Conservation (phyloP, 1,139 yeast genomes). For the Suhomyces wounanorum region DNA sequence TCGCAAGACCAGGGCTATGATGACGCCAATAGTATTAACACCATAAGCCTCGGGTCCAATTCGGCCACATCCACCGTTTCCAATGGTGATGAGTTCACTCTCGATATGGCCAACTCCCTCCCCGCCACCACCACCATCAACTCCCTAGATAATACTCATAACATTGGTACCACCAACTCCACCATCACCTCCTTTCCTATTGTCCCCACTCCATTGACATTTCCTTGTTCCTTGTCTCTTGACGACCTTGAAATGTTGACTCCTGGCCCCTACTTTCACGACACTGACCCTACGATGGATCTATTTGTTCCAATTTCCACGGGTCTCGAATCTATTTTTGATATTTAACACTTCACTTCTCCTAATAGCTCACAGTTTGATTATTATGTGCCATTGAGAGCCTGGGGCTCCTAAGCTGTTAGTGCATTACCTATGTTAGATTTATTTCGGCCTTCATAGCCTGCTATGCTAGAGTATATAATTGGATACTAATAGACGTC, state of each 20-base stretch:
- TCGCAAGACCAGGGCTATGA: neutral
- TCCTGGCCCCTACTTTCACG: neutral
- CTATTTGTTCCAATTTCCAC: neutral
- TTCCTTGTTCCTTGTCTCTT: neutral
- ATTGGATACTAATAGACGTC: neutral
- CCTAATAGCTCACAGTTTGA: conserved; percentile 2
- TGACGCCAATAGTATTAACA: neutral
- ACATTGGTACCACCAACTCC: neutral
- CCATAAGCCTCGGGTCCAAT: neutral
- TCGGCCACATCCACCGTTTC: neutral
- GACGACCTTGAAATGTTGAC: neutral
- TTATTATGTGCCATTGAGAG: neutral
- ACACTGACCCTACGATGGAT: neutral
- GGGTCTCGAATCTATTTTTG: neutral
- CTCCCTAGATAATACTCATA: neutral
- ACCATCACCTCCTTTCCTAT: neutral
- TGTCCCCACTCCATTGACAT: neutral
- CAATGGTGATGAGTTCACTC: neutral
- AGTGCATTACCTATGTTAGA: neutral
- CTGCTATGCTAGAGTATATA: neutral
- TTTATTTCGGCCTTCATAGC: neutral
- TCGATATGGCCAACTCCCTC: neutral
- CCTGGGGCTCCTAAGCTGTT: conserved; percentile 1
- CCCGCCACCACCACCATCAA: neutral
- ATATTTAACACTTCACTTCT: conserved; percentile 1